phyloP scores from a whole-genome alignment of 2,329 filamentous ascomycete genomes.

The Trichocomaceae sp. region DNA sequence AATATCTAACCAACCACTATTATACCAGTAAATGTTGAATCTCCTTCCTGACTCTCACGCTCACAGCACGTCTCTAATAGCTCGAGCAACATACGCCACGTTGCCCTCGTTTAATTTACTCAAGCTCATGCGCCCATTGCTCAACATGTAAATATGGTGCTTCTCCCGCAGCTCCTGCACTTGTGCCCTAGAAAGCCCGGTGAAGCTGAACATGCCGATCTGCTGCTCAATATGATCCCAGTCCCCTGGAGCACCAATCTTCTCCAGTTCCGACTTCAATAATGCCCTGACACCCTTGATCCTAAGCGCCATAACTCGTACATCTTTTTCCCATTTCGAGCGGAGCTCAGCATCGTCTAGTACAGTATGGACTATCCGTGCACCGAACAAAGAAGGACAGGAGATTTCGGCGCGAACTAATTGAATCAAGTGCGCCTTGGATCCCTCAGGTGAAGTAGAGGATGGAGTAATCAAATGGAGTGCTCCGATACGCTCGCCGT shows the following conservation, averaged over 20 bases:
- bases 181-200: conserved; percentile 31
- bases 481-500: conserved; percentile 82
- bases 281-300: conserved; percentile 85
- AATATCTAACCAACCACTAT: not conserved
- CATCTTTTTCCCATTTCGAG: conserved; percentile 81
- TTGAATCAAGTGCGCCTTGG: conserved; percentile 27
- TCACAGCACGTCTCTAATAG: conserved; percentile 27
- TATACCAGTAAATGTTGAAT: conserved; percentile 1
- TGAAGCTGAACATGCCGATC: conserved; percentile 86
- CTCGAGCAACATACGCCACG: conserved; percentile 33
- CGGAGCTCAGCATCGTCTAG: conserved; percentile 74
- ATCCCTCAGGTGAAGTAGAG: conserved; percentile 11
- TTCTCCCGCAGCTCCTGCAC: conserved; percentile 25
- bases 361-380: conserved; percentile 75
- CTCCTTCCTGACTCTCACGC: not conserved
- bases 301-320: conserved; percentile 84
- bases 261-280: conserved; percentile 72
- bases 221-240: conserved; percentile 95
- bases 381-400: conserved; percentile 71
- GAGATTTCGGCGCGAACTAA: conserved; percentile 35
- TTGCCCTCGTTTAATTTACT: conserved; percentile 34
- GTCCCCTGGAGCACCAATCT: conserved; percentile 73
- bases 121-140: conserved; percentile 29
- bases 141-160: conserved; percentile 40
- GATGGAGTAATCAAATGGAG: conserved; percentile 53